A percentile compares a stretch with the other conserved stretches of the same genome.
These are phyloP conservation scores for Plantago ovata DNA, from an alignment of 257 asterid genomes.

Conservation along the genomic window DNA sequence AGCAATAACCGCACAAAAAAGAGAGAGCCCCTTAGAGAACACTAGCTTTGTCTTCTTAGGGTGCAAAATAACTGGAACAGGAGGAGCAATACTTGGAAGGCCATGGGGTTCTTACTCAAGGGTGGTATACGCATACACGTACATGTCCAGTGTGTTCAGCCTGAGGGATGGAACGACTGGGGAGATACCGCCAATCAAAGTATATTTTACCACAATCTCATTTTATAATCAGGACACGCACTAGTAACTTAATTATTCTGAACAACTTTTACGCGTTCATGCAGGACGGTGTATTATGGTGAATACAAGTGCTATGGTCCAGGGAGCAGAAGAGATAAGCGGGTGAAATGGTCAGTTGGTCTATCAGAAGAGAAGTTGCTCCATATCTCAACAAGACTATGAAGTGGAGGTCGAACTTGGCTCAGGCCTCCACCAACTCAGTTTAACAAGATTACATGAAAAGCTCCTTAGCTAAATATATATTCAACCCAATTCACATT, in stretches of 20 bases:
- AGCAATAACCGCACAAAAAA: constrained; percentile 45
- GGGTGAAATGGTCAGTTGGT: constrained; percentile 43
- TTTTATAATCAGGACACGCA: too few relatives aligned
- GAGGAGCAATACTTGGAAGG: constrained; percentile 40
- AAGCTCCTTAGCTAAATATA: too few relatives aligned
- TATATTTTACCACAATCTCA: constrained; percentile 7
- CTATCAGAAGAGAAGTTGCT: constrained; percentile 35
- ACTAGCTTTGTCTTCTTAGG: constrained; percentile 41
- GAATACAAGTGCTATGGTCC: constrained; percentile 51
- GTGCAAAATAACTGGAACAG: constrained; percentile 40
- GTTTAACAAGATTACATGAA: constrained; percentile 17
- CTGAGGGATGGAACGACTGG: constrained; percentile 52
- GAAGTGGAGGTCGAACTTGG: constrained; percentile 46
- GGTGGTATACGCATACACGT: constrained; percentile 36
- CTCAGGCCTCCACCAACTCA: constrained; percentile 40
- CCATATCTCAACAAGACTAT: constrained; percentile 34
- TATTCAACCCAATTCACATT: too few relatives aligned
- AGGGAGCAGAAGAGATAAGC: constrained; percentile 30
- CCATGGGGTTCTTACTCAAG: constrained; percentile 55
- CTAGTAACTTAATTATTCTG: too few relatives aligned
- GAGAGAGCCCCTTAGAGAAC: constrained; percentile 33
- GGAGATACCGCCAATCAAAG: constrained; percentile 30
- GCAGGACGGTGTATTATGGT: constrained; percentile 42
- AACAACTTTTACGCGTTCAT: background rate
- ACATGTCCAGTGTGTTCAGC: constrained; percentile 37